These are phyloP conservation scores for Dendrostoma leiphaemia DNA, from an alignment of 2,329 filamentous ascomycete genomes.

Conservation along the genomic window DNA sequence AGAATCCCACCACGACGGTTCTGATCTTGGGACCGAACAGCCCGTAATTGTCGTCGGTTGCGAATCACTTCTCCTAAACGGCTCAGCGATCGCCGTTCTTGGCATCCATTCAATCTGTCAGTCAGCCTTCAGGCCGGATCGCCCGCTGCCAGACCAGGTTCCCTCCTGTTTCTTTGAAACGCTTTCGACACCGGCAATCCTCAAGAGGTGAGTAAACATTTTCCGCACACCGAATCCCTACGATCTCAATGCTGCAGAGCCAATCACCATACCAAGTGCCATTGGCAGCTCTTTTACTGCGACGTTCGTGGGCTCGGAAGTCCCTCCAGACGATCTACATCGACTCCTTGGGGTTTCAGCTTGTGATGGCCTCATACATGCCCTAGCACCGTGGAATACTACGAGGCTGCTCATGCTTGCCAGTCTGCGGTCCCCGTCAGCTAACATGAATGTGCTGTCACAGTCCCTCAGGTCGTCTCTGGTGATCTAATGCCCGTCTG, in stretches of 20 bases:
- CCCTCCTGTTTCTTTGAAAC: slow-evolving; percentile 21
- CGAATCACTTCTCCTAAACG: not conserved
- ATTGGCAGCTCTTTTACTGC: not conserved
- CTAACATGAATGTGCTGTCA: not conserved
- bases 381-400: not conserved
- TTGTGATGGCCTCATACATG: not conserved
- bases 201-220: slow-evolving; percentile 14
- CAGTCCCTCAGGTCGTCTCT: not conserved
- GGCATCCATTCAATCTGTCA: not conserved
- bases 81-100: not conserved
- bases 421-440: too few relatives aligned
- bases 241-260: not conserved
- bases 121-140: not conserved
- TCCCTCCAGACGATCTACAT: not conserved
- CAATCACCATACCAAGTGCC: not conserved
- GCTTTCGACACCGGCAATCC: slow-evolving; percentile 19
- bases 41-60: not conserved
- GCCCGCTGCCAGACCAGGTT: slow-evolving; percentile 8
- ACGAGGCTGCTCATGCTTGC: not conserved
- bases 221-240: not conserved
- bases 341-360: not conserved
- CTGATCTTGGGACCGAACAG: not conserved
- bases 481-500: not conserved
- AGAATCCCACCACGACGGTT: not conserved
- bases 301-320: not conserved